Base-by-base conservation (phyloP, 257 asterid species). In the Cynanchum wilfordii region DNA sequence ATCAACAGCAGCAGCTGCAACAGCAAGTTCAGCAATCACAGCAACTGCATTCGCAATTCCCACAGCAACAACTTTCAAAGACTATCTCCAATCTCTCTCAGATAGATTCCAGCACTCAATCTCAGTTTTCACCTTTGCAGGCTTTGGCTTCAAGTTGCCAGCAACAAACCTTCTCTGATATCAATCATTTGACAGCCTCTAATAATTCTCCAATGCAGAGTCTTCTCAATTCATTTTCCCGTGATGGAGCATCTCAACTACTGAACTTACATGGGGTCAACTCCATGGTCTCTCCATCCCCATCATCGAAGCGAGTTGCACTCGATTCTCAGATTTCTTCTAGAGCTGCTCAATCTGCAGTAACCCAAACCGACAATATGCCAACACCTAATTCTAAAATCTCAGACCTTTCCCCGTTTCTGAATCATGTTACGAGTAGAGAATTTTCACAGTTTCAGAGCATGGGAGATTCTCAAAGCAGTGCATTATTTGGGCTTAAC, bases 271-370 rank as follows among this genome's bases (percentile, higher is more conserved):
- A 80, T 13, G 94, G 85, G 42, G 69, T 88, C 57, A 84, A 78
- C 75, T 79, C 91, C 70, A 60, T 85, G 7, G 80, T 71, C 66
- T 86, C 96, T 70, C 82, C 83, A 73, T 85, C 88, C 69, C 78
- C 89, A 25, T 82, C 86, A n/a, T 84, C 96, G 15, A 94, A 94
- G 83, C 86, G 96, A 75, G 78, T 85, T 27, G 96, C 96, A 2
- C 56, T 91, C 64, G 97, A 86, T 76, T 88, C 93, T 69, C 96
- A 86, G 56, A 73, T 84, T 78, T 78, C 89, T 70, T 77, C 93
- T 44, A 82, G 84, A 75, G 86, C 64, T 76, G 77, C 88, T 71
- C 93, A 84, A 70, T 89, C 85, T 44, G 88, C 79, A 25, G 80
- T 81, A 73, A 87, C 96, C 44, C 85, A 82, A 78, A 83, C 83